Evolutionary conservation across 345 rosid species (phyloP), one percentile per base, ranked within the genome.

Genomic region (Murraya paniculata): DNA sequence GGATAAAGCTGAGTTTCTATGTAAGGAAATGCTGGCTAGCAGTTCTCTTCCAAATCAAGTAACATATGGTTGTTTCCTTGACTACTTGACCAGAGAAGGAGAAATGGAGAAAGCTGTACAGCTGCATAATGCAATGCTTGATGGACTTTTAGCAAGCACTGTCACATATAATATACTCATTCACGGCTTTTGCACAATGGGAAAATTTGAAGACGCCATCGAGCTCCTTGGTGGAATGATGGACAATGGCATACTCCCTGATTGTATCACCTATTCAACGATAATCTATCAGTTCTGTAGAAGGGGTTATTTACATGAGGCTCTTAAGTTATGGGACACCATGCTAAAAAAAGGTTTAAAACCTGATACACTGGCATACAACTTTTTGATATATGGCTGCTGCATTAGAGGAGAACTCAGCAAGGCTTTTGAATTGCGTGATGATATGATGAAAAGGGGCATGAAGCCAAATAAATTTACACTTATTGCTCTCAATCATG

Each of bases 241-340:
- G 28, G 85, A 72, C 30, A 81, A 76, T 39, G 92, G 90, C 59
- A 78, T 91, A 77, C 83, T 81, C 28, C 99, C 98, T 5, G 98
- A 95, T 82, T 91, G 97, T 81, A 84, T 95, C 73, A 91, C 98
- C 4, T 93, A 93, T 77, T 90, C 99, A 31, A 95, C 97, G 8
- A 79, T 95, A 80, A 91, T 95, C 56, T 82, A 85, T 61, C 92
- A 95, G 87, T 84, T 84, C 14, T 91, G 96, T 74, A 83, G 80
- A 82, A 83, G 82, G 78, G 90, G 89, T 10, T 68, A 84, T 78
- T 82, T 95, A 82, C 79, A 76, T 56, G 89, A 88, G 81, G 96
- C 99, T 6, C 67, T 90, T 21, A 75, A 78, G 79, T 78, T 91
- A 67, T 95, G 99, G 99, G 85, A 91, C 62, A 80, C 78, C 4